phyloP scores from a whole-genome alignment of 768 basidiomycete genomes.

The Mycena filopes region DNA sequence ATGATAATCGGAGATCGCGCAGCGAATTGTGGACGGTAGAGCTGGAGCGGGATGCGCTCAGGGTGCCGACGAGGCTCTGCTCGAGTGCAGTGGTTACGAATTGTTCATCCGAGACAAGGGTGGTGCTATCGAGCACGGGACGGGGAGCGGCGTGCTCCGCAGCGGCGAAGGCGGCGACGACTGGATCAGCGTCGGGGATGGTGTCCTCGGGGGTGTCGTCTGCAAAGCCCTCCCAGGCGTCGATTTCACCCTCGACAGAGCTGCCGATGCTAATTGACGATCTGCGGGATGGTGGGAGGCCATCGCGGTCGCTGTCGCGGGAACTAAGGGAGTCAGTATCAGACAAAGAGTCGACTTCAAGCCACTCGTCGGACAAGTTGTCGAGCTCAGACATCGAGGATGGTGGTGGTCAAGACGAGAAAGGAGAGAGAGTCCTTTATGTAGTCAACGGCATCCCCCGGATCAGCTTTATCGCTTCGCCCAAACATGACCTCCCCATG shows the following conservation, averaged over 20 bases:
- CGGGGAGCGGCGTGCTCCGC: slow-evolving; percentile 44
- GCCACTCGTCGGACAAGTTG: slow-evolving; percentile 84
- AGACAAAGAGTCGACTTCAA: slow-evolving; percentile 78
- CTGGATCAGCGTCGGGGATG: slow-evolving; percentile 34
- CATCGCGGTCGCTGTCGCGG: slow-evolving; percentile 70
- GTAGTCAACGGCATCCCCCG: not conserved
- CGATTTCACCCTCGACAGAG: slow-evolving; percentile 74
- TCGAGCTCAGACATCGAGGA: slow-evolving; percentile 70
- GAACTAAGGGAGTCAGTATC: slow-evolving; percentile 71
- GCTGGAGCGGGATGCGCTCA: slow-evolving; percentile 78
- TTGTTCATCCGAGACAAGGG: slow-evolving; percentile 64
- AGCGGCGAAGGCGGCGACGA: slow-evolving; percentile 37
- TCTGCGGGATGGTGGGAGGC: slow-evolving; percentile 64
- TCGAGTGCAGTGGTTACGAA: slow-evolving; percentile 80
- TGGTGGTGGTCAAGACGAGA: slow-evolving; percentile 33
- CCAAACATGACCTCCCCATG: too few species aligned
- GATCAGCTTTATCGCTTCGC: too few species aligned
- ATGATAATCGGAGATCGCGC: slow-evolving; percentile 82
- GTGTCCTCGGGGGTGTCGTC: slow-evolving; percentile 69
- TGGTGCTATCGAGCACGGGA: slow-evolving; percentile 12
- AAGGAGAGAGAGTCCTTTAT: not conserved
- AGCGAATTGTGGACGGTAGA: slow-evolving; percentile 70
- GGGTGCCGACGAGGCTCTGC: slow-evolving; percentile 85
- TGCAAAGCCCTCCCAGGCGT: slow-evolving; percentile 83
- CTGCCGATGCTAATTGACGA: slow-evolving; percentile 78